phyloP scores from a whole-genome alignment of 164 flowering plant species.

The Kingdonia uniflora region DNA sequence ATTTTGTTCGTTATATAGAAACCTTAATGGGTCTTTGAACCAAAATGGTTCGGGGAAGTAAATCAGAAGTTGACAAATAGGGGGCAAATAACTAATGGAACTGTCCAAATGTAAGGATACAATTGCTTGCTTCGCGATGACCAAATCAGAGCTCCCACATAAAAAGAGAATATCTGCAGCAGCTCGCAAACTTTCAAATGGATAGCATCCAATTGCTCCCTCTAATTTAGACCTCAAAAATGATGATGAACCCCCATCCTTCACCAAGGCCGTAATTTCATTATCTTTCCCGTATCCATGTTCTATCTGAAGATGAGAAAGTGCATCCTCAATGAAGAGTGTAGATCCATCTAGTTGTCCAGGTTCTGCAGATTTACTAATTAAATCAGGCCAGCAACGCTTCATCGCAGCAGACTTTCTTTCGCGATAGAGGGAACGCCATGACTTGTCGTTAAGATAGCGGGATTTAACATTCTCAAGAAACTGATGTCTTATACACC shows the following conservation, averaged over 20 bases:
- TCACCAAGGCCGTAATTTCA: constrained; percentile 41
- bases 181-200: constrained; percentile 76
- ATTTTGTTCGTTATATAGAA: no score
- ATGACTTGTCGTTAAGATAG: constrained; percentile 29
- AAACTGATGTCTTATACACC: constrained; percentile 81
- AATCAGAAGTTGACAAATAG: no score
- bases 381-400: constrained; percentile 74
- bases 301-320: constrained; percentile 63
- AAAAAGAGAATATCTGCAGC: constrained; percentile 77
- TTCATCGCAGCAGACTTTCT: constrained; percentile 64
- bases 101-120: constrained; percentile 51
- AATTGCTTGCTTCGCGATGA: constrained; percentile 86
- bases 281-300: constrained; percentile 19
- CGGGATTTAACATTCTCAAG: constrained; percentile 56
- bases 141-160: constrained; percentile 76
- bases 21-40: no score
- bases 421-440: constrained; percentile 51
- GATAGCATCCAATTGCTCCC: constrained; percentile 58
- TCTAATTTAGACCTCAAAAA: constrained; percentile 43
- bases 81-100: neutral
- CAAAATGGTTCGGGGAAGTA: no score
- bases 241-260: constrained; percentile 28
- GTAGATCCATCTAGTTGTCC: constrained; percentile 34
- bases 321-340: constrained; percentile 93
- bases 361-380: constrained; percentile 30